Evolutionary conservation across 2,329 filamentous ascomycete genomes (phyloP), one percentile per base, ranked within the genome.

Genomic region (Penicillium brevicompactum): DNA sequence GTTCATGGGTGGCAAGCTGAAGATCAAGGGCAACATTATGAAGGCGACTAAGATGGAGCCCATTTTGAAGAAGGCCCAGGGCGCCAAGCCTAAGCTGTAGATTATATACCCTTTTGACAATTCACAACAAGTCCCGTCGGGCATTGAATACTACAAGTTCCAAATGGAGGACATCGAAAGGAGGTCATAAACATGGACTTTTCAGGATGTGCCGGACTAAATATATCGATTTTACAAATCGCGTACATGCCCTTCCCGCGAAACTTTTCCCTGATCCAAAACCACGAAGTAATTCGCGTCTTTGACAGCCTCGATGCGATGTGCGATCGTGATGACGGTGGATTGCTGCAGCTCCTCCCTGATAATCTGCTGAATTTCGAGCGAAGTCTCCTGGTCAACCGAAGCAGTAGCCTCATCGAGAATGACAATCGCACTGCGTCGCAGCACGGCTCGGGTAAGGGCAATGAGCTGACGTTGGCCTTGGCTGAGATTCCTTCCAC

Each of bases 1-100:
- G 62, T 97, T 97, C 80, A 97, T 99, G 93, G 85, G 85, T n/a
- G 94, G 94, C 69, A 97, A 96, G 84, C 83, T 99, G 72, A 99
- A 97, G 89, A 86, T 97, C 74, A 95, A 92, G 86, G 94, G 94
- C 61, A 92, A 97, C 75, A 87, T 97, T 58, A 97, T 97, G 93
- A 97, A 97, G 85, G 76, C 94, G 37, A 97, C 92, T 57, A 96
- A 95, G 87, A 86, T 97, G 78, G 92, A 97, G 78, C 90, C 91
- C 40, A 89, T 97, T 69, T 80, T 96, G 63, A 92, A 91, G 83
- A 94, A 92, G 83, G 89, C 90, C 37, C 88, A 91, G 80, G 82
- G 80, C 69, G 90, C 91, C 83, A 84, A 37, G 34, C 34, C 90
- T 66, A 96, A 96, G 84, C 80, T 96, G 78, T 66, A 61, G 42